Evolutionary conservation across 2,329 filamentous ascomycete genomes (phyloP).

Genomic region (Xylariales sp.): DNA sequence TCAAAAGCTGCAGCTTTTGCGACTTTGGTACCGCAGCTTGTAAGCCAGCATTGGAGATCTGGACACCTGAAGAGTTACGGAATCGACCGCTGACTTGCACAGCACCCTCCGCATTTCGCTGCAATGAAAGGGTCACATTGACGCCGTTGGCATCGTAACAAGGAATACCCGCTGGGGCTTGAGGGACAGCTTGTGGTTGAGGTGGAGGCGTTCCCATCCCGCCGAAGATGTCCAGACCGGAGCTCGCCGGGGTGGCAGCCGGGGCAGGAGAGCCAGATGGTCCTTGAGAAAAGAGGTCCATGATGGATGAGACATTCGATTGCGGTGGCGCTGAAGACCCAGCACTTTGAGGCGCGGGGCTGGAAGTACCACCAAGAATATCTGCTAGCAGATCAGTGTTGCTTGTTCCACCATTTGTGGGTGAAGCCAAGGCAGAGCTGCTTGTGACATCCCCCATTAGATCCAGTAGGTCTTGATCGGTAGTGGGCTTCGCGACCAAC

Average conservation of each 20-base stretch:
- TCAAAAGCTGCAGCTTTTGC: conserved; percentile 87
- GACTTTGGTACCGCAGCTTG: conserved; percentile 96
- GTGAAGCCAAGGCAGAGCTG: conserved; percentile 54
- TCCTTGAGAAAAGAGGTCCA: conserved; percentile 73
- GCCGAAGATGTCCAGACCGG: conserved; percentile 46
- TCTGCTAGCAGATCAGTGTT: conserved; percentile 87
- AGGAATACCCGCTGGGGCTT: conserved; percentile 52
- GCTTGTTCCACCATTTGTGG: conserved; percentile 55
- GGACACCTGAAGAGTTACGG: conserved; percentile 64
- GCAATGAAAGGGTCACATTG: conserved; percentile 73
- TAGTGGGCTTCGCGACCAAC: conserved; percentile 63
- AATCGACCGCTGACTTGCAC: conserved; percentile 84
- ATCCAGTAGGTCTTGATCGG: conserved; percentile 88
- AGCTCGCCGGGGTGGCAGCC: conserved; percentile 42
- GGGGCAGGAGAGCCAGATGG: conserved; percentile 36
- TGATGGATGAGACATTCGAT: conserved; percentile 67
- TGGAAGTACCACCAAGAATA: conserved; percentile 73
- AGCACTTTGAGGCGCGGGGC: conserved; percentile 39
- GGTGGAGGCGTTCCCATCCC: conserved; percentile 45
- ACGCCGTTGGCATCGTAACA: conserved; percentile 88
- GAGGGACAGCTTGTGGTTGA: conserved; percentile 35
- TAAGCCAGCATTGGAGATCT: conserved; percentile 70
- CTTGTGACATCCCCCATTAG: conserved; percentile 71
- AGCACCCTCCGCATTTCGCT: conserved; percentile 72
- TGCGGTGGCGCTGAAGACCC: conserved; percentile 49